Evolutionary conservation across 129 eudicot genomes (phyloP).

Genomic region (Centrapalus pauciflorus): DNA sequence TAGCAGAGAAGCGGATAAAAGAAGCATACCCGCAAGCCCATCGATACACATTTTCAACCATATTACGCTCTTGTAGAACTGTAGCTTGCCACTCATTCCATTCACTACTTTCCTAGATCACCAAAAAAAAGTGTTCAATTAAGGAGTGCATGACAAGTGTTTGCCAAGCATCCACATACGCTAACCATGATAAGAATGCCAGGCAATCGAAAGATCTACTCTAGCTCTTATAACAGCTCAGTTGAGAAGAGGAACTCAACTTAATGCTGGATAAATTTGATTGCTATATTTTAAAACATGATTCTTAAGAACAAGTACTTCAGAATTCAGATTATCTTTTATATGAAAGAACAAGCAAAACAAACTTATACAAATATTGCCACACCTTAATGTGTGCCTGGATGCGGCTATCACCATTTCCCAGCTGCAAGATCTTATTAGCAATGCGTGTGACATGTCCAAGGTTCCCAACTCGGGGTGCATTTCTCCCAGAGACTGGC

Average conservation of each 20-base stretch:
- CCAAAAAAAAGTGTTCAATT: conserved; percentile 7
- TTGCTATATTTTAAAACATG: neutral
- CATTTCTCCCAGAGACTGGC: conserved; percentile 59
- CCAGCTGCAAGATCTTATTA: conserved; percentile 68
- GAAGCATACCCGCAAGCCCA: conserved; percentile 94
- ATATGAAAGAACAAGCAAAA: neutral
- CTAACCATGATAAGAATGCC: neutral
- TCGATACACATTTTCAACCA: conserved; percentile 74
- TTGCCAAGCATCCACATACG: neutral
- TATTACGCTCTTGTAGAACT: conserved; percentile 72
- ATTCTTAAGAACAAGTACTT: neutral
- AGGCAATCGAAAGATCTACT: neutral
- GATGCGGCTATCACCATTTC: conserved; percentile 43
- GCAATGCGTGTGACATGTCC: conserved; percentile 88
- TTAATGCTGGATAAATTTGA: neutral
- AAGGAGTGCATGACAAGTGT: neutral
- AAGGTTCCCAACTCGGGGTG: conserved; percentile 69
- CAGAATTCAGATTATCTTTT: neutral
- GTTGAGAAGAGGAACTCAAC: neutral
- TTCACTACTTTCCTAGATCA: conserved; percentile 55
- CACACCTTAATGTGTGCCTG: conserved; percentile 67
- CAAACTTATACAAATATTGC: neutral
- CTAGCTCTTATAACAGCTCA: neutral
- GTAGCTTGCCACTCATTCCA: conserved; percentile 81
- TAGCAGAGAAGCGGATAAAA: neutral